Conservation (phyloP, 805 yeast species). For the Suhomyces prunicola region DNA sequence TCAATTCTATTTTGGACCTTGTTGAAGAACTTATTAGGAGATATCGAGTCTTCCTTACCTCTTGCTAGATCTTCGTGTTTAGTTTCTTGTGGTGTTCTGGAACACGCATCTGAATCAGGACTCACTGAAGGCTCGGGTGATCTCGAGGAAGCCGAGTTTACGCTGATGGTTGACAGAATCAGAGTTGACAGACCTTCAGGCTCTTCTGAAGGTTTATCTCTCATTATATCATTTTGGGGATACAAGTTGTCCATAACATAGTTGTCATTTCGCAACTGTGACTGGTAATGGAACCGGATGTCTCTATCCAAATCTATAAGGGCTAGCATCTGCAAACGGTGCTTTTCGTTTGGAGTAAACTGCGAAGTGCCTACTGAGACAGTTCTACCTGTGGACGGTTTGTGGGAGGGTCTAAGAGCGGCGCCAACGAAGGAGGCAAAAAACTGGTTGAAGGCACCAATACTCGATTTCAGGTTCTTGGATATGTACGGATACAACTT, state of each 20-base stretch:
- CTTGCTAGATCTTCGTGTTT: neutral
- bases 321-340: neutral
- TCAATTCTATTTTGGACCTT: neutral
- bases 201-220: no score
- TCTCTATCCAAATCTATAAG: neutral
- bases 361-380: no score
- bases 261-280: neutral
- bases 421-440: neutral
- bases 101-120: neutral
- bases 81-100: neutral
- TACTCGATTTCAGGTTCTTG: neutral
- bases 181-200: no score
- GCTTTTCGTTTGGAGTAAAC: neutral
- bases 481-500: conserved; percentile 2
- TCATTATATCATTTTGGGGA: neutral
- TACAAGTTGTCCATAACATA: neutral
- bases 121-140: neutral
- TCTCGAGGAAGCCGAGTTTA: neutral
- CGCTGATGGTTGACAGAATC: neutral
- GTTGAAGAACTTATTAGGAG: conserved; percentile 3
- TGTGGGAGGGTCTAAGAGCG: neutral
- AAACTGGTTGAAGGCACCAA: neutral
- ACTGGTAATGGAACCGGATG: neutral
- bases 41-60: neutral
- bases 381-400: neutral